Base-by-base conservation (phyloP, 108 stramenopile genomes). In the Schizochytrium sp. region DNA sequence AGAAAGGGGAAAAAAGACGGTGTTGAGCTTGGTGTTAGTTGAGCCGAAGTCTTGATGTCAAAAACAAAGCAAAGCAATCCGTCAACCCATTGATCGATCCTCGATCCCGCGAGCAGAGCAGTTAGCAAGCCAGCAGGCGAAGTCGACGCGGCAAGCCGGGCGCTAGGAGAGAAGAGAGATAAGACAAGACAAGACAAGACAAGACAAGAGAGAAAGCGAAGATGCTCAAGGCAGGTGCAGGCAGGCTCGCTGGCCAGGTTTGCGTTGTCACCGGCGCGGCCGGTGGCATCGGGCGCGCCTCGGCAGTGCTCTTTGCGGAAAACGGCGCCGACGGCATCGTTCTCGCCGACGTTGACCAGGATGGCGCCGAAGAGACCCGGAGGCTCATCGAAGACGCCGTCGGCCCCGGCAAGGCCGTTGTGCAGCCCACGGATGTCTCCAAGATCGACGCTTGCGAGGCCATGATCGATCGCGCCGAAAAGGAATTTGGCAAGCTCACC, bases 191-290 rank as follows among this genome's bases (percentile, higher is more conserved):
- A 4, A 16, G 55, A 57, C 4, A 16, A 57, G 55, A 57, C 1
- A 4, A 3, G 55, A 57, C 8, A 16, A 57, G 16, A 10, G 10
- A 57, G 55, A 57, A 57, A 4, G 55, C 14, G 14, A 57, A 14
- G 16, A 57, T 57, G 55, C 55, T 69, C 48, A 25, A 21, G 45
- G 23, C 72, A 1, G 34, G 18, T 2, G 72, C 72, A 41, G 21
- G 21, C 2, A 21, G 76, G n/a, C 19, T 83, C 23, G 76, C 87
- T 0, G 41, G 25, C 58, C 87, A 87, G 87, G 87, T 87, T 14
- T 58, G 87, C 58, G 57, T 89, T 5, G 71, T 89, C 18, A 89
- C 88, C 21, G 88, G 88, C 21, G 88, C 88, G 12, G 88, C 71
- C 47, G 57, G 88, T 1, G 88, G 88, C 29, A 89, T 89, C 44